A percentile compares a stretch with the other conserved stretches of the same genome.
Evolutionary conservation across 148 eudicot species (phyloP).

Genomic region (Fagopyrum homotropicum): DNA sequence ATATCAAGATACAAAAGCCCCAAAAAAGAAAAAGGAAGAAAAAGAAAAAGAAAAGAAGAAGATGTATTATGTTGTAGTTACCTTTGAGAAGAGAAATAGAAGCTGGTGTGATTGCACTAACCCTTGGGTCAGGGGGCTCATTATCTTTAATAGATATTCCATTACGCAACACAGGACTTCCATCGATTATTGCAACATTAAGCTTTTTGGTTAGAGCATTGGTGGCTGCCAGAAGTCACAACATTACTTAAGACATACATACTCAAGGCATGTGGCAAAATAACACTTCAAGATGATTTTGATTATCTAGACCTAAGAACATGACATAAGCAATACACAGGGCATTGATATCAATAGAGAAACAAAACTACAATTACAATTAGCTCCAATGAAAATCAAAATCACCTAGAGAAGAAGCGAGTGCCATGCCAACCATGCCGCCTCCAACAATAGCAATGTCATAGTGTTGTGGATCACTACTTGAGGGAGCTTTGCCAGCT

Average conservation of each 20-base stretch:
- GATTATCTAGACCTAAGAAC: neutral
- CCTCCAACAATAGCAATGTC: constrained; percentile 98
- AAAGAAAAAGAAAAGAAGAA: neutral
- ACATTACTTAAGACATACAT: constrained; percentile 3
- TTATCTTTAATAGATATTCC: constrained; percentile 43
- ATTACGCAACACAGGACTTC: constrained; percentile 68
- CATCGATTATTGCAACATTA: constrained; percentile 77
- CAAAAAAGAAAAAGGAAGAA: neutral
- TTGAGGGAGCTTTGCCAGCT: constrained; percentile 19
- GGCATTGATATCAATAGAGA: neutral
- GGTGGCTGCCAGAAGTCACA: constrained; percentile 41
- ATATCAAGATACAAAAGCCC: no score
- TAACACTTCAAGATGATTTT: neutral
- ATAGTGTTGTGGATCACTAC: constrained; percentile 40
- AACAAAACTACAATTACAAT: neutral
- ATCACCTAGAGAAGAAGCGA: constrained; percentile 88
- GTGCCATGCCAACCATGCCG: constrained; percentile 98
- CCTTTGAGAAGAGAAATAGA: constrained; percentile 81
- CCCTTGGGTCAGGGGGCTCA: constrained; percentile 91
- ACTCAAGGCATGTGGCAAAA: neutral
- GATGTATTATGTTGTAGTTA: constrained; percentile 15
- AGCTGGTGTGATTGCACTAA: constrained; percentile 92
- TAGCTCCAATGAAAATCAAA: neutral
- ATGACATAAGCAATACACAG: neutral
- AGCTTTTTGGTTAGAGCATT: constrained; percentile 65